phyloP scores from a whole-genome alignment of 495 filamentous ascomycete species.

The Astrothelium subdiscretum region DNA sequence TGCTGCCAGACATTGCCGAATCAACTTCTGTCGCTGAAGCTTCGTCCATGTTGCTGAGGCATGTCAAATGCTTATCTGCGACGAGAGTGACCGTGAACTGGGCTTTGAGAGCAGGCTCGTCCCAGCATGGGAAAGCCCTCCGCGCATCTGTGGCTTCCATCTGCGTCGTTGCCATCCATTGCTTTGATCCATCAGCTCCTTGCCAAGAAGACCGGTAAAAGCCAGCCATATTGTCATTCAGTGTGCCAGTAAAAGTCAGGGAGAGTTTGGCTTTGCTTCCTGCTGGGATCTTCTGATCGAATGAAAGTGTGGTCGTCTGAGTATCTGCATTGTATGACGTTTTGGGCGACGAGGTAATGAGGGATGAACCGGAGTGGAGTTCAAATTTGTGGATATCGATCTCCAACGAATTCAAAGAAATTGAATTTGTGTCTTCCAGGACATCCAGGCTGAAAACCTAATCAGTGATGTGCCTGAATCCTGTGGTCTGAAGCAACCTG shows the following conservation, averaged over 20 bases:
- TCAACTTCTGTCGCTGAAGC: slow-evolving; percentile 49
- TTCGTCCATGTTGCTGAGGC: slow-evolving; percentile 73
- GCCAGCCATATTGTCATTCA: slow-evolving; percentile 74
- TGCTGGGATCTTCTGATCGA: slow-evolving; percentile 46
- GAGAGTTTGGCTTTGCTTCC: slow-evolving; percentile 52
- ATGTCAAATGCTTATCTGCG: slow-evolving; percentile 60
- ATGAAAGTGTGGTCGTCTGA: slow-evolving; percentile 53
- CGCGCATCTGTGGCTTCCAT: slow-evolving; percentile 73
- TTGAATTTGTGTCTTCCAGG: slow-evolving; percentile 68
- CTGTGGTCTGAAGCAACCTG: not conserved
- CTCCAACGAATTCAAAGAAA: slow-evolving; percentile 80
- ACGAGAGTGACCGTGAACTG: slow-evolving; percentile 63
- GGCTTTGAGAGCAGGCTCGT: slow-evolving; percentile 66
- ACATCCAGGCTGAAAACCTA: slow-evolving; percentile 49
- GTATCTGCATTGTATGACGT: slow-evolving; percentile 49
- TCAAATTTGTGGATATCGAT: slow-evolving; percentile 70
- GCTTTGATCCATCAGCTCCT: slow-evolving; percentile 47
- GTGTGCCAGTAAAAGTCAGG: slow-evolving; percentile 52
- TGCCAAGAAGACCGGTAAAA: slow-evolving; percentile 74
- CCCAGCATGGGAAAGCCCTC: slow-evolving; percentile 66
- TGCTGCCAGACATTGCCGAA: slow-evolving; percentile 39
- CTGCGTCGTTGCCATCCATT: slow-evolving; percentile 64
- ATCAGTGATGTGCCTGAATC: not conserved
- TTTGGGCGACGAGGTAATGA: slow-evolving; percentile 44
- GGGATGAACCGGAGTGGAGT: slow-evolving; percentile 43